Percentiles rank a stretch among this genome's conserved stretches.
Evolutionary conservation across 208 protist species (phyloP).

Genomic region (Acanthamoeba quina): DNA sequence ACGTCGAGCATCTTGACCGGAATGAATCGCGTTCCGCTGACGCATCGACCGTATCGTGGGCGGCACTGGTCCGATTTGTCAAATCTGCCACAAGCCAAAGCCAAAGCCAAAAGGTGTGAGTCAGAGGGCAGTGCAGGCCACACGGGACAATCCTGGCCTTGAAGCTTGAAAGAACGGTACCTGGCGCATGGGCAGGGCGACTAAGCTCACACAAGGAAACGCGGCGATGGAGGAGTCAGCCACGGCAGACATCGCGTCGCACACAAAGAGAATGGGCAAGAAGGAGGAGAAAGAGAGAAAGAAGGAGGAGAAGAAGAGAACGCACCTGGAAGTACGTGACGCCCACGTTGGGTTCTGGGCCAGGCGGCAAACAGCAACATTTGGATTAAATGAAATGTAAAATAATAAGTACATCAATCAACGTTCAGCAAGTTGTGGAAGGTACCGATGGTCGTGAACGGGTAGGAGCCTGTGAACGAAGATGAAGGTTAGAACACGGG

Average conservation of each 20-base stretch:
- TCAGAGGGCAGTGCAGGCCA: background rate
- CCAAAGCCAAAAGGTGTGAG: no score
- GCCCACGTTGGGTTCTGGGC: slow-evolving; percentile 80
- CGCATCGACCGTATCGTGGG: slow-evolving; percentile 83
- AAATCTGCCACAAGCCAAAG: slow-evolving; percentile 20
- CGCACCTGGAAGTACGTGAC: slow-evolving; percentile 81
- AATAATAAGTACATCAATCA: background rate
- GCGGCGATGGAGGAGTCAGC: background rate
- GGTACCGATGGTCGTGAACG: slow-evolving; percentile 84
- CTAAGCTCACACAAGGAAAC: background rate
- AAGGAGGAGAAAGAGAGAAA: no score
- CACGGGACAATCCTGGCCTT: background rate
- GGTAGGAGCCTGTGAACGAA: slow-evolving; percentile 79
- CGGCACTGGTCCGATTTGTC: slow-evolving; percentile 76
- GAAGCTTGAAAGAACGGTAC: background rate
- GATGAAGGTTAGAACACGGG: slow-evolving; percentile 6
- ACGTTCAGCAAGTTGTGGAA: background rate
- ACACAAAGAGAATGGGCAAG: background rate
- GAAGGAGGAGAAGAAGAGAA: no score
- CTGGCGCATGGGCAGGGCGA: slow-evolving; percentile 38
- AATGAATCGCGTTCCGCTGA: slow-evolving; percentile 80
- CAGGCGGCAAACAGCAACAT: background rate
- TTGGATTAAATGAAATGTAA: background rate
- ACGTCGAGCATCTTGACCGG: slow-evolving; percentile 87
- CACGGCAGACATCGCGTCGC: no score